Evolutionary conservation across 345 rosid species (phyloP).

Genomic region (Camelina sativa): DNA sequence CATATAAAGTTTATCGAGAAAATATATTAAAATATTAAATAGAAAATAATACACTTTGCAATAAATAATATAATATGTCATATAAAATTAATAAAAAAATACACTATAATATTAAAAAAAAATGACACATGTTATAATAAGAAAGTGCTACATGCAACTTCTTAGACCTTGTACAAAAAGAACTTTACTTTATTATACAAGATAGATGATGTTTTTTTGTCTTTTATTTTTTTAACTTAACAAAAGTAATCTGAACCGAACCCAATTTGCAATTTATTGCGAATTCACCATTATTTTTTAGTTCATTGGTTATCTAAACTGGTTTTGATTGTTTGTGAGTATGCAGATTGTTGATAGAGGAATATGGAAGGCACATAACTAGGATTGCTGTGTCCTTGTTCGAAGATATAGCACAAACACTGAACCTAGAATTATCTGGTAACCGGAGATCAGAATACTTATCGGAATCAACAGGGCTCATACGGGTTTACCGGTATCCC

Average conservation of each 20-base stretch:
- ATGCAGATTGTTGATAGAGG: conserved; percentile 58
- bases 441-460: conserved; percentile 40
- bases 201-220: conserved; percentile 4
- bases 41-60: too few species aligned
- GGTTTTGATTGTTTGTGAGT: conserved; percentile 1
- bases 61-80: too few species aligned
- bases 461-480: conserved; percentile 57
- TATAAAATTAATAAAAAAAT: too few species aligned
- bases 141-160: too few species aligned
- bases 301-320: neutral
- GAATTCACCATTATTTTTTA: neutral
- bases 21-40: too few species aligned
- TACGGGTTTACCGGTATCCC: conserved; percentile 76
- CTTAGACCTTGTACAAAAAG: too few species aligned
- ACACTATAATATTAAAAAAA: too few species aligned
- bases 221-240: neutral
- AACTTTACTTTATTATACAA: too few species aligned
- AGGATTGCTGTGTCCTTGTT: conserved; percentile 57
- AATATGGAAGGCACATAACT: conserved; percentile 68
- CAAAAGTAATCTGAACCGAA: neutral
- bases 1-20: too few species aligned
- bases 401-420: conserved; percentile 52
- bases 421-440: conserved; percentile 49
- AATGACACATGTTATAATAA: too few species aligned
- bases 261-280: neutral